Conservation (phyloP, 1,139 yeast genomes). For the Candida glucosophila region DNA sequence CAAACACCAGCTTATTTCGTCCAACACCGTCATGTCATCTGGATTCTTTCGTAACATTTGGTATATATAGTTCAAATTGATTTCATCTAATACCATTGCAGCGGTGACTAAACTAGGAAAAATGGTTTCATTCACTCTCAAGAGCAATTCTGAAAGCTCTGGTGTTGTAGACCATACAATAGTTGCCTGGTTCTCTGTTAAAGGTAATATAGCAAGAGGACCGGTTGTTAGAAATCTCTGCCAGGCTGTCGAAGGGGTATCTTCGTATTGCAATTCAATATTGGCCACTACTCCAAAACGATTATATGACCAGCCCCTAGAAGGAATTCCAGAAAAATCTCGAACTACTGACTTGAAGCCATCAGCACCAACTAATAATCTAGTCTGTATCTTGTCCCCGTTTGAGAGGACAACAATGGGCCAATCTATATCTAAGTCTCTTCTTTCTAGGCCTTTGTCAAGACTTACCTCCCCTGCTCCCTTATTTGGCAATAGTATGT, state of each 20-base stretch:
- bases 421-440: slow-evolving; percentile 46
- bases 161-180: slow-evolving; percentile 91
- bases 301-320: slow-evolving; percentile 89
- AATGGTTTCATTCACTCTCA: slow-evolving; percentile 49
- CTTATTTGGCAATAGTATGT: too few relatives aligned
- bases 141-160: slow-evolving; percentile 56
- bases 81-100: slow-evolving; percentile 61
- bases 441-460: slow-evolving; percentile 11
- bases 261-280: slow-evolving; percentile 63
- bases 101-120: slow-evolving; percentile 76
- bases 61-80: slow-evolving; percentile 33
- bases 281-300: slow-evolving; percentile 91
- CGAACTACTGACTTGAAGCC: slow-evolving; percentile 95
- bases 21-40: slow-evolving; percentile 41
- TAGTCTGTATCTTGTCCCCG: slow-evolving; percentile 57
- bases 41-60: slow-evolving; percentile 23
- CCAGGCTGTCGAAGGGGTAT: slow-evolving; percentile 73
- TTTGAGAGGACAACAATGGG: slow-evolving; percentile 65
- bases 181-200: slow-evolving; percentile 79
- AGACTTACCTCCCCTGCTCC: slow-evolving; percentile 14
- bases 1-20: slow-evolving; percentile 70
- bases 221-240: slow-evolving; percentile 90
- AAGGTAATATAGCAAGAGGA: slow-evolving; percentile 84
- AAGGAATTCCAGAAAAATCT: slow-evolving; percentile 66
- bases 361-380: slow-evolving; percentile 88